phyloP scores from a whole-genome alignment of 1,139 yeast genomes.

The Pichia sp. region DNA sequence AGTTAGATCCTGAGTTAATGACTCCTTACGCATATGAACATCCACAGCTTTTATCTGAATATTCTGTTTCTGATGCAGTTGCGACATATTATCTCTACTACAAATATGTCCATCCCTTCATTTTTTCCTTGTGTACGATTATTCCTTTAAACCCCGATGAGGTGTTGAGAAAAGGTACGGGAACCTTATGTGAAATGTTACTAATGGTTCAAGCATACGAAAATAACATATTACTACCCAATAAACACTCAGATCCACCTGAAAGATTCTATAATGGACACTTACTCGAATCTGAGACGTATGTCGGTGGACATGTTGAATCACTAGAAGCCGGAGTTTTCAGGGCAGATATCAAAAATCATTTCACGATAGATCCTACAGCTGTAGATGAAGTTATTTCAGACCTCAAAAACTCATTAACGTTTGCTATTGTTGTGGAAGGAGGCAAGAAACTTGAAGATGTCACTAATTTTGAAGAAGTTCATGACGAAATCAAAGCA shows the following conservation, averaged over 20 bases:
- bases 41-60: constrained; percentile 89
- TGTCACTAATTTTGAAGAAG: constrained; percentile 71
- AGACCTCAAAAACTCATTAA: constrained; percentile 69
- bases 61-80: constrained; percentile 98
- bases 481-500: constrained; percentile 49
- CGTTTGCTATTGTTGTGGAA: constrained; percentile 82
- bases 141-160: constrained; percentile 97
- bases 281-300: constrained; percentile 87
- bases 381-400: constrained; percentile 74
- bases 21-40: constrained; percentile 93
- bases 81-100: constrained; percentile 94
- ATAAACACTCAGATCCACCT: constrained; percentile 85
- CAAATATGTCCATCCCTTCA: constrained; percentile 96
- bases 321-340: constrained; percentile 97
- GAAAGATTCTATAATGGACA: constrained; percentile 95
- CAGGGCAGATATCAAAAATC: constrained; percentile 73
- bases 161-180: constrained; percentile 93
- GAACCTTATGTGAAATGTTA: constrained; percentile 97
- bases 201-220: constrained; percentile 94
- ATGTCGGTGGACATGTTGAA: constrained; percentile 98
- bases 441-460: constrained; percentile 64
- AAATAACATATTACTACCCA: constrained; percentile 71
- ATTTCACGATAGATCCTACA: constrained; percentile 71
- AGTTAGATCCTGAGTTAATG: constrained; percentile 96
- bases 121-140: constrained; percentile 90